Base-by-base conservation (phyloP, 768 basidiomycete genomes). In the Russula sp. region DNA sequence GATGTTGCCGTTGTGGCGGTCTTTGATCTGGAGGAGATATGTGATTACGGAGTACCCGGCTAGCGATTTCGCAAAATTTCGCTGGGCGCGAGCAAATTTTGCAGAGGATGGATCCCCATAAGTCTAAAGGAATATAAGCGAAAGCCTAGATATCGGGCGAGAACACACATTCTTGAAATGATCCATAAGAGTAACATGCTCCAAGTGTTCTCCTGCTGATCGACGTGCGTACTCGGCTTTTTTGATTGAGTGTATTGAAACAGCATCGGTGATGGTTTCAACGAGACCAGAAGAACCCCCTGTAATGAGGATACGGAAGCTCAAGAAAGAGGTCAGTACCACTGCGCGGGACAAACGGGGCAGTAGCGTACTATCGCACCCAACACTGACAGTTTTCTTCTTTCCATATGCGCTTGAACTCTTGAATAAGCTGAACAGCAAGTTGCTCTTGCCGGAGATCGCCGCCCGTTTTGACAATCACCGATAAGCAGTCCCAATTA, bases 171-270 rank as follows among this genome's bases (percentile, higher is more conserved):
- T 83, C 70, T 83, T 84, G 73, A 97, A 99, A 73, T 99, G 93
- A 70, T 99, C 95, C 65, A 93, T 75, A 56, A 99, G 72, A 2
- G 90, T 90, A 50, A 97, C 96, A 70, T 94, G 87, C 38, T 88
- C 90, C 20, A 96, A 76, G 57, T 85, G 82, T 36, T 93, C 88
- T 67, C 84, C 83, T 4, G 92, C 83, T 58, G 96, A 74, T 58
- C 93, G 80, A 67, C 92, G 83, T 1, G 96, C 95, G 73, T 98
- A 98, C 71, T 97, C 96, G 3, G 93, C 90, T 75, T 99, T 99
- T 79, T 99, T 99, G 73, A 99, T 97, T 1, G 97, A 98, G 72
- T 99, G 97, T 67, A 99, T 93, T 5, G 97, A 98, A 0, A 98
- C 93, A 0, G 96, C 90, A 68, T 99, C 97, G 4, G 93, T 98